phyloP scores from a whole-genome alignment of 2,329 filamentous ascomycete species.

The Colletotrichum brevisporum region DNA sequence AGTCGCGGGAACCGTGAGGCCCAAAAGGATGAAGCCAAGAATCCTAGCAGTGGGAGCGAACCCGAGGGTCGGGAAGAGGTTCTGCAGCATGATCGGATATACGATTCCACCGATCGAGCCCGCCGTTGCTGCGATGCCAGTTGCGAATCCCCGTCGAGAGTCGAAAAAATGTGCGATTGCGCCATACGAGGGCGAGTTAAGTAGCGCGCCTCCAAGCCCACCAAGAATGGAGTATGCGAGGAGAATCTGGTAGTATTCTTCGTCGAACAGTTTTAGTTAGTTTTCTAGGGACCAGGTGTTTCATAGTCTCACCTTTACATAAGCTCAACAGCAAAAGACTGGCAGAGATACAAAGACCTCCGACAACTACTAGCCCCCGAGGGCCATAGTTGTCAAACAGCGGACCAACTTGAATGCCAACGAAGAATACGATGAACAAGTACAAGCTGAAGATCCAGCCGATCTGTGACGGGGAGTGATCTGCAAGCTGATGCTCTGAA shows the following conservation, averaged over 20 bases:
- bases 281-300: constrained; percentile 9
- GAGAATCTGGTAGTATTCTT: constrained; percentile 84
- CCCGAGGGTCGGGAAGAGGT: constrained; percentile 61
- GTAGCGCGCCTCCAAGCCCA: constrained; percentile 79
- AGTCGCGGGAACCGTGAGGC: constrained; percentile 61
- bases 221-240: constrained; percentile 81
- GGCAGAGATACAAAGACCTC: constrained; percentile 72
- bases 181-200: constrained; percentile 83
- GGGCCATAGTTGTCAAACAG: constrained; percentile 85
- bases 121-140: constrained; percentile 84
- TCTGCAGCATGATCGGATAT: constrained; percentile 66
- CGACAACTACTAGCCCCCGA: constrained; percentile 73
- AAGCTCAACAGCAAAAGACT: constrained; percentile 78
- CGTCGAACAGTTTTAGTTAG: background rate
- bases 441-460: constrained; percentile 93
- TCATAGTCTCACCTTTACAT: constrained; percentile 64
- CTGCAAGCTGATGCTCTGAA: constrained; percentile 77
- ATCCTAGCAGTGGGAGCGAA: constrained; percentile 66
- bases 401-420: constrained; percentile 85
- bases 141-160: constrained; percentile 79
- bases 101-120: constrained; percentile 78
- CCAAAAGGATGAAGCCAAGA: constrained; percentile 64
- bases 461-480: constrained; percentile 76
- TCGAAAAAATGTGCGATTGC: constrained; percentile 86
- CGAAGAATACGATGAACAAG: constrained; percentile 85